A percentile compares a stretch with the other conserved stretches of the same genome.
phyloP scores from a whole-genome alignment of 495 filamentous ascomycete genomes.

The Achaetomiella virescens region DNA sequence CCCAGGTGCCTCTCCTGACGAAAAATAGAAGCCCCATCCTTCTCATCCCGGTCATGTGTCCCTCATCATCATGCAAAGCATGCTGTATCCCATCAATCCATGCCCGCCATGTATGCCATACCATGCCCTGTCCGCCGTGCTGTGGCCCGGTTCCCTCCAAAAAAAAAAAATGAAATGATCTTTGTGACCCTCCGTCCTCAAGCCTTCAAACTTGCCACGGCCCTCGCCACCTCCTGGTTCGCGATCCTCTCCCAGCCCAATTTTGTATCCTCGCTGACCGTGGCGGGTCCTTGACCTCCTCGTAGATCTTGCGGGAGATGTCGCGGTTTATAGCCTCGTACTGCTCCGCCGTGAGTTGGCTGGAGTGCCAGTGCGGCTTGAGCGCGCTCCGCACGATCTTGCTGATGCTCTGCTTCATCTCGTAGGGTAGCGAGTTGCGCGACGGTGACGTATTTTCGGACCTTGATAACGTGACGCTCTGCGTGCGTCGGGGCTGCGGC shows the following conservation, averaged over 20 bases:
- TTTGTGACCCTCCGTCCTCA: no score
- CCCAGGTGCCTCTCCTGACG: not conserved
- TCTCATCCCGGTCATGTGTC: not conserved
- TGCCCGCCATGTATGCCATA: no score
- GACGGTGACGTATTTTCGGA: constrained; percentile 53
- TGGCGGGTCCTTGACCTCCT: constrained; percentile 60
- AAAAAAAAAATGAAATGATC: constrained; percentile 1
- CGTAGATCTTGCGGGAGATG: constrained; percentile 79
- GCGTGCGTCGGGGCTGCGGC: constrained; percentile 42
- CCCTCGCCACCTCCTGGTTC: constrained; percentile 64
- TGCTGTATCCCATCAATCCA: no score
- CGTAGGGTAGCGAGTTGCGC: constrained; percentile 53
- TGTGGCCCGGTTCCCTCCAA: not conserved
- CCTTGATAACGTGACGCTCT: constrained; percentile 28
- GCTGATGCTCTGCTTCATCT: constrained; percentile 74
- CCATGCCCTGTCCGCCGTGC: no score
- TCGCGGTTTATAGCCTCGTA: constrained; percentile 83
- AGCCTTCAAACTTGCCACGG: constrained; percentile 44
- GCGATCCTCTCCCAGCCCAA: constrained; percentile 64
- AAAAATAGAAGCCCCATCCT: not conserved
- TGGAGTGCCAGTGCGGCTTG: constrained; percentile 66
- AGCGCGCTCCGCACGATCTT: constrained; percentile 71
- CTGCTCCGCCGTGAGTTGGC: constrained; percentile 68
- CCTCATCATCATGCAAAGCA: not conserved
- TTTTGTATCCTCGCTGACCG: constrained; percentile 48